Percentiles rank a stretch among this genome's conserved stretches.
Conservation (phyloP, 2,329 filamentous ascomycete genomes). For the Gliomastix tumulicola region DNA sequence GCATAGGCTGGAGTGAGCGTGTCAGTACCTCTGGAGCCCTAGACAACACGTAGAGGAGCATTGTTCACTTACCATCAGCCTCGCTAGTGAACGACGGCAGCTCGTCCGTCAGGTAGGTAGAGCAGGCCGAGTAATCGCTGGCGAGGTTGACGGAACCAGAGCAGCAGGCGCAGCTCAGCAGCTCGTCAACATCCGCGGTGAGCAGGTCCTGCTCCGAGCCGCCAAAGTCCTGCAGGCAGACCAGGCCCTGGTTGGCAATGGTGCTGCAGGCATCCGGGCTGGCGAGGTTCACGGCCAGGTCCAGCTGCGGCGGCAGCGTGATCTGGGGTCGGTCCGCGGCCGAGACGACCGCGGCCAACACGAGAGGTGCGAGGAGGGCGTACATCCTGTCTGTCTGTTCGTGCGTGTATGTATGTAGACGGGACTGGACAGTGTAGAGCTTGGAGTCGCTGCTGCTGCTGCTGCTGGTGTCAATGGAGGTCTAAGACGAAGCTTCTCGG, state of each 20-base stretch:
- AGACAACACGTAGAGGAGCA: too few species aligned
- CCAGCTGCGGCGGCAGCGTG: constrained; percentile 9
- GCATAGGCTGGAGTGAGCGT: constrained; percentile 4
- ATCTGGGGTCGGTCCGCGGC: too few species aligned
- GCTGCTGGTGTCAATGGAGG: too few species aligned
- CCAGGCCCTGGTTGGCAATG: constrained; percentile 10
- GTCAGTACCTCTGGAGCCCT: too few species aligned
- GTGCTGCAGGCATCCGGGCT: constrained; percentile 16
- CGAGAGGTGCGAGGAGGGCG: too few species aligned
- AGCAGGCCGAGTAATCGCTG: constrained; percentile 17
- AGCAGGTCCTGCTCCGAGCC: constrained; percentile 12
- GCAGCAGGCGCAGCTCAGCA: constrained; percentile 21
- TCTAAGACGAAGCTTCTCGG: too few species aligned
- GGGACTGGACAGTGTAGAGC: too few species aligned
- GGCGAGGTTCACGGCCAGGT: constrained; percentile 11
- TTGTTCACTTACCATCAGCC: constrained; percentile 15
- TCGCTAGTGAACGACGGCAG: constrained; percentile 11
- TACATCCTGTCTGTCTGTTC: too few species aligned
- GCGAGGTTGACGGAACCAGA: constrained; percentile 10
- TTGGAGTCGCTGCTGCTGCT: too few species aligned
- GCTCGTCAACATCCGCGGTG: constrained; percentile 11
- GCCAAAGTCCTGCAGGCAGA: constrained; percentile 14
- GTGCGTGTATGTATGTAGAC: too few species aligned
- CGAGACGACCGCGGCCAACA: too few species aligned
- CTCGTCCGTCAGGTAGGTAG: constrained; percentile 16